These are phyloP conservation scores for Rickenella mellea DNA, from an alignment of 768 basidiomycete genomes.

Conservation along the genomic window DNA sequence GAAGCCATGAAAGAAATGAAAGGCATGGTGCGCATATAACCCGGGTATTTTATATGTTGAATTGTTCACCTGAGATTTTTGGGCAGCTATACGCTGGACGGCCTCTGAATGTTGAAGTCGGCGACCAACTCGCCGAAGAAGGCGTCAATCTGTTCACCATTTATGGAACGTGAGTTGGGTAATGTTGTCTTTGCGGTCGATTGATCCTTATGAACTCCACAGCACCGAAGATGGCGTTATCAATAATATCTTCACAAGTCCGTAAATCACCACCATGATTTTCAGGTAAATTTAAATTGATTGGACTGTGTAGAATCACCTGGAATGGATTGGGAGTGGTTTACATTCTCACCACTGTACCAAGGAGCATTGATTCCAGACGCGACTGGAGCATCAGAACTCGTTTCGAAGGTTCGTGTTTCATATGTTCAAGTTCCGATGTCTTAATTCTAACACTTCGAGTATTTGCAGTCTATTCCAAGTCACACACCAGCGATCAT, in stretches of 20 bases:
- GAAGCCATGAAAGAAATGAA: constrained; percentile 3
- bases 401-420: constrained; percentile 26
- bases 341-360: constrained; percentile 15
- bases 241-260: too few species aligned
- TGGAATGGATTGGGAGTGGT: constrained; percentile 28
- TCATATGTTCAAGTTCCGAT: background rate
- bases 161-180: constrained; percentile 6
- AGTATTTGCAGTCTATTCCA: background rate
- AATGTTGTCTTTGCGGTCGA: too few species aligned
- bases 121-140: constrained; percentile 4
- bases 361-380: constrained; percentile 18
- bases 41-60: background rate
- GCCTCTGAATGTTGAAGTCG: constrained; percentile 5
- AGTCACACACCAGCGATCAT: constrained; percentile 11
- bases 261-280: too few species aligned
- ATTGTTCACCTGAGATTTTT: background rate
- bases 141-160: constrained; percentile 5
- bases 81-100: constrained; percentile 11
- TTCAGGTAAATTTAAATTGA: too few species aligned
- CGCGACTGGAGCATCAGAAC: constrained; percentile 21
- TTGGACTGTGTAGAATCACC: too few species aligned
- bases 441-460: background rate
- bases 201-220: too few species aligned
- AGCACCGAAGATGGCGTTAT: too few species aligned
- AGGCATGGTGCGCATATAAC: constrained; percentile 5